Percentiles rank a stretch among this genome's conserved stretches.
These are phyloP conservation scores for Casuarina cunninghamiana DNA, from an alignment of 306 rosid genomes.

Conservation along the genomic window DNA sequence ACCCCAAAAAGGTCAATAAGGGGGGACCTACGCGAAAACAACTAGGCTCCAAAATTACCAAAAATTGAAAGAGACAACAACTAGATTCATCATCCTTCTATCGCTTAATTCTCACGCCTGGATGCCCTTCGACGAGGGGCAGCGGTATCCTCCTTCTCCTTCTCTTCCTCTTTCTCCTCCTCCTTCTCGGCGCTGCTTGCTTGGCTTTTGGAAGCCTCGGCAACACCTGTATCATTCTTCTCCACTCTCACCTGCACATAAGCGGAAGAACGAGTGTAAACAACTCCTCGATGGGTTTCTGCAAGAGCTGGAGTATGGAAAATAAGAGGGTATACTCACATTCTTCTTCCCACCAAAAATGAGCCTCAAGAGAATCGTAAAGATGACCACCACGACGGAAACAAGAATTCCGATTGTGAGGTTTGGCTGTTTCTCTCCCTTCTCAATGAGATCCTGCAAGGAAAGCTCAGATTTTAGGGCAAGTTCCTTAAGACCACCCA, in stretches of 20 bases:
- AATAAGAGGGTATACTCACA: constrained; percentile 35
- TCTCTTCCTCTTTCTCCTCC: constrained; percentile 54
- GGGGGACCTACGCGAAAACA: constrained; percentile 27
- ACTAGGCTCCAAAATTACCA: constrained; percentile 44
- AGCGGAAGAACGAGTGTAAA: constrained; percentile 7
- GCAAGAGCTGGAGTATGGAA: background rate
- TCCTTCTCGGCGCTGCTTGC: constrained; percentile 41
- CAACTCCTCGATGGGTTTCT: background rate
- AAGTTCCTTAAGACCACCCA: constrained; percentile 3
- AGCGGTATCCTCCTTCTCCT: constrained; percentile 42
- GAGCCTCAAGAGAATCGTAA: constrained; percentile 51
- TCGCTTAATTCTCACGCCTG: constrained; percentile 60
- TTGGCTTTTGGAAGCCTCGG: constrained; percentile 43
- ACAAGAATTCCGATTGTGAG: constrained; percentile 71
- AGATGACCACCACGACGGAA: constrained; percentile 49
- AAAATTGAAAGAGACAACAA: constrained; percentile 21
- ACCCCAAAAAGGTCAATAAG: constrained; percentile 23
- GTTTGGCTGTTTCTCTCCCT: constrained; percentile 86
- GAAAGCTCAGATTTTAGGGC: constrained; percentile 20
- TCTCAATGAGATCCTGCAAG: constrained; percentile 73
- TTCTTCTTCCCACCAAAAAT: constrained; percentile 79
- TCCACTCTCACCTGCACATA: constrained; percentile 45
- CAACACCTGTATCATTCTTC: constrained; percentile 30
- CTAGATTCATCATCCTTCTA: constrained; percentile 30
- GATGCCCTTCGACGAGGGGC: constrained; percentile 63